Conservation (phyloP, 2,329 filamentous ascomycete genomes). For the Ustulina deusta region DNA sequence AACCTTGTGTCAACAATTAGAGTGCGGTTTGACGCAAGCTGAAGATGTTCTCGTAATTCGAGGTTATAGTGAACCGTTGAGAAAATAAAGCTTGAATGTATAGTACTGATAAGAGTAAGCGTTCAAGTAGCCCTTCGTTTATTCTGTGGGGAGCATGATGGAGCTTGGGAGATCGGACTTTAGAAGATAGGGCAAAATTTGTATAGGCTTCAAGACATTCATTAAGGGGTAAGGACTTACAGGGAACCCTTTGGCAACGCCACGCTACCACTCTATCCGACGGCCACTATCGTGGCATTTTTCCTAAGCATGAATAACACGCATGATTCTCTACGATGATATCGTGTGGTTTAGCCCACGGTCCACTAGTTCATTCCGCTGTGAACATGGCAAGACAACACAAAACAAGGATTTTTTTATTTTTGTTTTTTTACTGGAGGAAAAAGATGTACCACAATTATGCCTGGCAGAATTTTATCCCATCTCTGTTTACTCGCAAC, state of each 20-base stretch:
- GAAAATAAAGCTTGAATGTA: neutral
- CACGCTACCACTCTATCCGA: neutral
- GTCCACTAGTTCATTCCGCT: neutral
- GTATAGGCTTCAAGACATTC: neutral
- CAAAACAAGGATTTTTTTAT: too few species aligned
- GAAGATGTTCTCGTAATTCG: neutral
- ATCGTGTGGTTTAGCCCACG: neutral
- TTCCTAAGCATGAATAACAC: constrained; percentile 1
- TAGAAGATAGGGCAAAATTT: neutral
- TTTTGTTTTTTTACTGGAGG: too few species aligned
- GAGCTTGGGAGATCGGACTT: neutral
- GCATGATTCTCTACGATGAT: neutral
- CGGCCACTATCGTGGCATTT: neutral
- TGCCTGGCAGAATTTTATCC: too few species aligned
- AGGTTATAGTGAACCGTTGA: neutral
- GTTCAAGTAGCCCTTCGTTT: constrained; percentile 9
- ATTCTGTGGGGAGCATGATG: neutral
- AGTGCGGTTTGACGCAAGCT: neutral
- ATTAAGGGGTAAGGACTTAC: neutral
- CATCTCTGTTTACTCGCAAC: too few species aligned
- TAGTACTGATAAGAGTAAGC: neutral
- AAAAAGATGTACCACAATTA: too few species aligned
- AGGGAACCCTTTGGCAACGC: too few species aligned
- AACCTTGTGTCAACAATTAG: constrained; percentile 46
- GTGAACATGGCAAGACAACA: too few species aligned